A percentile compares a stretch with the other conserved stretches of the same genome.
Evolutionary conservation across 306 rosid genomes (phyloP).

Genomic region (Casuarina cunninghamiana): DNA sequence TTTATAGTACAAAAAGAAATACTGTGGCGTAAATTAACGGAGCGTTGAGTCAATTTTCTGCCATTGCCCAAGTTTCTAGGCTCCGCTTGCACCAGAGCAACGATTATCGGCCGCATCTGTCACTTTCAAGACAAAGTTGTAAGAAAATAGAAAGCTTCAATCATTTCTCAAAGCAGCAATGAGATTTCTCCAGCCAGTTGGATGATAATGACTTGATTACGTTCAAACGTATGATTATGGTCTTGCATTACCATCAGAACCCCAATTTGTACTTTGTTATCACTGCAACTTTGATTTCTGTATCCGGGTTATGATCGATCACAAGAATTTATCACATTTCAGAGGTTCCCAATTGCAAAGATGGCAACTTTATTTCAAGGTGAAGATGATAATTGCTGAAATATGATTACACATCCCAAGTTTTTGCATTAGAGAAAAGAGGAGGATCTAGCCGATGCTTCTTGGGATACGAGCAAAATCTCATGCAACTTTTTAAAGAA

Average conservation of each 20-base stretch:
- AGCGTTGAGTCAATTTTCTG: conserved; percentile 9
- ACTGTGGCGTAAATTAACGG: neutral
- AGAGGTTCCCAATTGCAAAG: no score
- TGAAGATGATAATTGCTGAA: no score
- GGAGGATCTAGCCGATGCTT: no score
- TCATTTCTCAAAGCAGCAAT: no score
- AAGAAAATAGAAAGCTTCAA: neutral
- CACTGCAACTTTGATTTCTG: neutral
- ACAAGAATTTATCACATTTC: no score
- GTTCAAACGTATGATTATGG: conserved; percentile 16
- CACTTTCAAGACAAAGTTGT: conserved; percentile 18
- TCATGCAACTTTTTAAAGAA: no score
- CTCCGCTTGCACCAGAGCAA: conserved; percentile 17
- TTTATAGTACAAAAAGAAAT: conserved; percentile 19
- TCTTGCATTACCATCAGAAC: conserved; percentile 6
- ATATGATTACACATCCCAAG: no score
- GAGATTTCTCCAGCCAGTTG: conserved; percentile 22
- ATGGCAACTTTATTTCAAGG: no score
- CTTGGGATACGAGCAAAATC: no score
- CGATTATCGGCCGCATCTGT: conserved; percentile 34
- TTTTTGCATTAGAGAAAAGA: no score
- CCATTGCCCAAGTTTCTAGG: conserved; percentile 37
- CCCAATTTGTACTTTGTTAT: neutral
- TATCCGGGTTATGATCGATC: no score
- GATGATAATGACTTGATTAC: conserved; percentile 14